Base-by-base conservation (phyloP, 306 rosid species). In the Cucumis hystrix region DNA sequence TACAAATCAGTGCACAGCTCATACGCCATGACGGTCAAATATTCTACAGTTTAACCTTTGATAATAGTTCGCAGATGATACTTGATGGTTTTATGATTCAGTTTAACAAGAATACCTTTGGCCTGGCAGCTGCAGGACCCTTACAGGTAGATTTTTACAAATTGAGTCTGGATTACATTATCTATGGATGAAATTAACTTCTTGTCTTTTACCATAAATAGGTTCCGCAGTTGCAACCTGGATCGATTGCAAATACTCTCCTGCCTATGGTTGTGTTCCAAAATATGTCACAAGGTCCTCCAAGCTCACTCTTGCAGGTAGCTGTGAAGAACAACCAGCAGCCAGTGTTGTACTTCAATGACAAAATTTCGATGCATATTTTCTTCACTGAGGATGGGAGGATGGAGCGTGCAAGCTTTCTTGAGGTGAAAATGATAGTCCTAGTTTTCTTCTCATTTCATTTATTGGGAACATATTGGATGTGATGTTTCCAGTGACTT, bases 11-110 rank as follows among this genome's bases (percentile, higher is more conserved):
- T 86, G 99, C 96, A 79, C 93, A 92, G 86, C 78, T 95, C 81
- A 87, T 87, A 60, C 81, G 86, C 54, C 80, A 82, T 74, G 97
- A 92, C 79, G 98, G 93, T 72, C 97, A 95, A 91, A 52, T 92
- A 73, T 95, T 89, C 82, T 95, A 95, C 85, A 89, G 87, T 82
- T 23, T 91, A 85, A 81, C 86, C 84, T 92, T 92, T 28, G 98
- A 95, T 83, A 95, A 95, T 88, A 87, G 85, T 83, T 54, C 98
- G 51, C 96, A 92, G 84, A 74, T 69, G 82, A 87, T 91, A 75
- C 90, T 95, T 39, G 97, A 95, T 74, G 98, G 99, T 74, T 92
- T 95, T 85, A 92, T 95, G 99, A 95, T 95, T 82, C 99, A 95
- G 72, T 95, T 95, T 82, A 95, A 95, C 93, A 95, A 92, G 87